Base-by-base conservation (phyloP, 768 basidiomycete species). In the Panus rudis region DNA sequence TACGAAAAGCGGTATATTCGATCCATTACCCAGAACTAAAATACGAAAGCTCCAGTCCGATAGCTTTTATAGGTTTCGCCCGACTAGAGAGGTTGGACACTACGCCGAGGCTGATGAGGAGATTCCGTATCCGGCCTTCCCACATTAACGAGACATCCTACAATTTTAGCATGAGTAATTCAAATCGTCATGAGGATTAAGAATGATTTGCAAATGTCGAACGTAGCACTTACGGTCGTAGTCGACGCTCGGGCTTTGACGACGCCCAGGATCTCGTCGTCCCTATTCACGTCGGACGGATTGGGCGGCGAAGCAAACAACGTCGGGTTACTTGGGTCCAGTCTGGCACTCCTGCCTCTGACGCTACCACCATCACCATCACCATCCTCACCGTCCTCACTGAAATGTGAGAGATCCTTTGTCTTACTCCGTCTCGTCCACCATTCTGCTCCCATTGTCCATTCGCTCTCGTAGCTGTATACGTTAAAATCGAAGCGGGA, bases 401-500 rank as follows among this genome's bases (percentile, higher is more conserved):
- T 3, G n/a, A n/a, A n/a, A n/a, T n/a, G n/a, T n/a, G n/a, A n/a
- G n/a, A n/a, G n/a, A 41, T 40, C 48, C 41, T 63, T 60, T 11
- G 63, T 54, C 16, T 62, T 64, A 4, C 71, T 66, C 19, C 80
- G 75, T 17, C 91, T 76, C 58, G 92, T 75, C 92, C 91, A 96
- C 90, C 91, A 96, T 61, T 97, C 93, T 1, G 87, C 84, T 3
- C 94, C 94, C 68, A 97, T 77, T 8, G 89, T 84, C 84, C 92
- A 86, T 60, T 97, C 93, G 62, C 90, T 92, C 52, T 94, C 91
- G 62, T 92, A 97, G 63, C 89, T 92, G 60, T 97, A 96, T 21
- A 93, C 78, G 56, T 98, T 98, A 66, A 97, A 92, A 59, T 97
- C 92, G 58, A 93, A 98, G 17, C 90, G 79, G 1, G 90, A 85